phyloP scores from a whole-genome alignment of 257 asterid genomes.

The Nicotiana attenuata region DNA sequence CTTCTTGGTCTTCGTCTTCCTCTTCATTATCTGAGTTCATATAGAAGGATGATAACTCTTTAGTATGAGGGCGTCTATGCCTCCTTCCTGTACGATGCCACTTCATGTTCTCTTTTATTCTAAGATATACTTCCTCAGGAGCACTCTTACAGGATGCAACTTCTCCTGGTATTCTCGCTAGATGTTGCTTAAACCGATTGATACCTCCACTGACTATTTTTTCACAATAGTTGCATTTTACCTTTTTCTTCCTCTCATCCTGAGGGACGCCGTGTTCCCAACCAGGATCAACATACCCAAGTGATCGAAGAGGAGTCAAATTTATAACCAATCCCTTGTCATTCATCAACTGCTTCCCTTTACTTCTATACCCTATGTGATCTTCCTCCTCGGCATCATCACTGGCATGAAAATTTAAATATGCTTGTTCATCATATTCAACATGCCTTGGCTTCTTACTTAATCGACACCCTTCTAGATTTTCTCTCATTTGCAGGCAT shows the following conservation, averaged over 20 bases:
- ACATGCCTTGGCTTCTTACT: conserved; percentile 62
- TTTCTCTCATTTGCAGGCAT: conserved; percentile 65
- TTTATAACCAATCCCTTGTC: conserved; percentile 61
- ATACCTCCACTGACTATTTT: conserved; percentile 91
- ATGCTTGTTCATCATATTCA: conserved; percentile 71
- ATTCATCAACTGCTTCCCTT: conserved; percentile 58
- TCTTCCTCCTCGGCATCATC: conserved; percentile 65
- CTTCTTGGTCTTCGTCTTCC: conserved; percentile 54
- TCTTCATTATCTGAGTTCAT: conserved; percentile 66
- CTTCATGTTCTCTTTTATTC: conserved; percentile 87
- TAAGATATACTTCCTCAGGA: conserved; percentile 78
- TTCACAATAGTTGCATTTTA: conserved; percentile 89
- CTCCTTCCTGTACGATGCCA: conserved; percentile 95
- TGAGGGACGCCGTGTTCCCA: conserved; percentile 95
- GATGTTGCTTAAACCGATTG: conserved; percentile 88
- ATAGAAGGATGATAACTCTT: conserved; percentile 50
- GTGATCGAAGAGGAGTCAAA: conserved; percentile 76
- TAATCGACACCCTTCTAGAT: conserved; percentile 77
- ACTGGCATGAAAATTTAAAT: conserved; percentile 45
- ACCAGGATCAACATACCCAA: conserved; percentile 90
- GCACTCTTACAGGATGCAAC: conserved; percentile 93
- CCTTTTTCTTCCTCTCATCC: conserved; percentile 93
- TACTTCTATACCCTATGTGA: conserved; percentile 47
- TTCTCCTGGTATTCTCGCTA: conserved; percentile 92
- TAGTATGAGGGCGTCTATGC: conserved; percentile 63